These are phyloP conservation scores for Lepiota subincarnata DNA, from an alignment of 768 basidiomycete species.

Conservation along the genomic window DNA sequence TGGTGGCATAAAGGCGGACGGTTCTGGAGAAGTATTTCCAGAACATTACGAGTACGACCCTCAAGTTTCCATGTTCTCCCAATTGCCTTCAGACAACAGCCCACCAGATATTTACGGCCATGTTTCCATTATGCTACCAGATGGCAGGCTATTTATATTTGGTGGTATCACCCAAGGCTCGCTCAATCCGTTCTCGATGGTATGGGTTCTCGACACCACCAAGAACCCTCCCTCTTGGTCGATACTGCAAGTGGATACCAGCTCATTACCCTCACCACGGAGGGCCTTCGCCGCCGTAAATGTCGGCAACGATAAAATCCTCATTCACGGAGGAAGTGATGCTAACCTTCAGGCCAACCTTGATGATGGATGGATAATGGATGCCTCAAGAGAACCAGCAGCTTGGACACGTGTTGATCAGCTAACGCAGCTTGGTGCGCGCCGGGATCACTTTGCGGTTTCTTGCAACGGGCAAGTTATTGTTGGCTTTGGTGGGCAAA, in stretches of 20 bases:
- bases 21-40: slow-evolving; percentile 57
- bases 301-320: slow-evolving; percentile 47
- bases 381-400: slow-evolving; percentile 51
- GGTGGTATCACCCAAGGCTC: slow-evolving; percentile 60
- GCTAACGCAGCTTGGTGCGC: slow-evolving; percentile 54
- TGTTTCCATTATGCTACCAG: slow-evolving; percentile 58
- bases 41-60: slow-evolving; percentile 66
- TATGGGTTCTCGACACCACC: slow-evolving; percentile 65
- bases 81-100: slow-evolving; percentile 48
- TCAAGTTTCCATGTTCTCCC: slow-evolving; percentile 43
- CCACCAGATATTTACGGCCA: slow-evolving; percentile 76
- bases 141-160: slow-evolving; percentile 67
- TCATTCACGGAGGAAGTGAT: slow-evolving; percentile 80
- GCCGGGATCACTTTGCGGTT: slow-evolving; percentile 75
- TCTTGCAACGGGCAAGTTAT: slow-evolving; percentile 57
- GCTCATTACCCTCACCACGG: slow-evolving; percentile 50
- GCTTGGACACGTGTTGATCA: slow-evolving; percentile 51
- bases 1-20: slow-evolving; percentile 82
- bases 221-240: slow-evolving; percentile 47
- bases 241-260: slow-evolving; percentile 30
- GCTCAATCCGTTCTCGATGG: slow-evolving; percentile 51
- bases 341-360: slow-evolving; percentile 47
- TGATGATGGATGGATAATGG: slow-evolving; percentile 69
- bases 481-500: slow-evolving; percentile 70
- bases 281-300: slow-evolving; percentile 57